Evolutionary conservation across 306 rosid genomes (phyloP), one percentile per base, ranked within the genome.

Genomic region (Cucurbita ficifolia): DNA sequence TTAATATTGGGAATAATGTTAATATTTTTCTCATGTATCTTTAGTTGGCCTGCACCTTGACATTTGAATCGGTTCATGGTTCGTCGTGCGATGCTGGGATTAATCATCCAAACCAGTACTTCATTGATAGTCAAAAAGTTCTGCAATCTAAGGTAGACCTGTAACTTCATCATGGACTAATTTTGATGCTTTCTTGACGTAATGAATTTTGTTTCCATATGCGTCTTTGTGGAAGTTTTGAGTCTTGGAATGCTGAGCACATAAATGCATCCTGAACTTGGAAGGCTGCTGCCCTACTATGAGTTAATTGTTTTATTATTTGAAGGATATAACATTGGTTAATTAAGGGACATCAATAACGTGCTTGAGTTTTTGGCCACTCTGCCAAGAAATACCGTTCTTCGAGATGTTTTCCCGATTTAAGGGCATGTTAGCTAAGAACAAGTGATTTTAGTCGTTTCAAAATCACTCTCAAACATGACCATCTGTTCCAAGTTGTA

Each of bases 41-140:
- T 76, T 85, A 94, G 97, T 79, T 94, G 82, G 97, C 99, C n/a
- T 94, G 97, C 84, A 94, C 99, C 79, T 83, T 89, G 83, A 89
- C 97, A 18, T 94, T 94, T 81, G 99, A 91, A 89, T 87, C 95
- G 70, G 76, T 89, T 50, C 96, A 90, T 79, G 89, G 82, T 63
- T 58, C 82, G 71, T 79, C 89, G 11, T 85, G 92, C 63, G 96
- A 94, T 76, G 81, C 96, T n/a, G 99, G 99, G 83, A 89, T 94
- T 81, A 90, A 91, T 82, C 99, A 94, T 87, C 97, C 99, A 71
- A 94, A 90, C 85, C 97, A 90, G 79, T 94, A 94, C 84, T 90
- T 94, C 80, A 82, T 77, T 72, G 99, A 91, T 78, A 91, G 99
- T 76, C 91, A 81, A 81, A 85, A 83, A 76, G 77, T 90, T 72